phyloP scores from a whole-genome alignment of 2,329 filamentous ascomycete species.

The Pseudocercospora ulei region DNA sequence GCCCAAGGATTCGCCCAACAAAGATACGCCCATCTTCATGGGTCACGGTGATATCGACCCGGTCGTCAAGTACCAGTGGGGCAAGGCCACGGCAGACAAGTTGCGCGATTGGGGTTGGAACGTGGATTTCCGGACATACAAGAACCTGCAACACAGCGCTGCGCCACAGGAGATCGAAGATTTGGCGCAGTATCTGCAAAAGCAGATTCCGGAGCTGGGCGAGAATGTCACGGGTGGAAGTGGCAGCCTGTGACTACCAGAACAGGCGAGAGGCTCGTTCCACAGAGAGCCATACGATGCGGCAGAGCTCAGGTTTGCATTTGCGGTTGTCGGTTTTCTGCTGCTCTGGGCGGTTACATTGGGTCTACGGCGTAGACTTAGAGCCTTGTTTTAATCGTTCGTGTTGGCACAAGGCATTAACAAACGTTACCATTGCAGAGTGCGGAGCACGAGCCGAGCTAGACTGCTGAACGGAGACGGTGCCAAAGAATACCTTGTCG shows the following conservation, averaged over 20 bases:
- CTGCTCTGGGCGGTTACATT: conserved; percentile 27
- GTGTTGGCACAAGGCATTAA: not conserved
- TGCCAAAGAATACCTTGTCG: too few relatives aligned
- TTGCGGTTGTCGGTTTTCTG: conserved; percentile 22
- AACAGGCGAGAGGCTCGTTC: conserved; percentile 13
- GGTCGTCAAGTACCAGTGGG: conserved; percentile 61
- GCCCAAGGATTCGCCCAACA: conserved; percentile 41
- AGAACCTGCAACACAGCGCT: conserved; percentile 65
- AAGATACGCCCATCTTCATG: conserved; percentile 74
- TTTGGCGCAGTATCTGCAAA: conserved; percentile 56
- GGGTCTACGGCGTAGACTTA: conserved; percentile 20
- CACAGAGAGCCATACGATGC: conserved; percentile 29
- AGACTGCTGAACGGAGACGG: too few relatives aligned
- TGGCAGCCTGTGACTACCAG: conserved; percentile 27
- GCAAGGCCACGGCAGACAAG: conserved; percentile 54
- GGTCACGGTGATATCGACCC: conserved; percentile 73
- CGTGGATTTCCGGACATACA: conserved; percentile 69
- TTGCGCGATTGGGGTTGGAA: conserved; percentile 62
- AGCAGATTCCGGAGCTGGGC: conserved; percentile 44
- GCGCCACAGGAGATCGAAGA: conserved; percentile 71
- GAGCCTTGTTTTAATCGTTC: conserved; percentile 4
- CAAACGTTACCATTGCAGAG: too few relatives aligned
- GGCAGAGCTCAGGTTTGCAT: conserved; percentile 27
- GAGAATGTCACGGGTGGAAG: conserved; percentile 29
- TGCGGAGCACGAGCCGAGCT: not conserved